Evolutionary conservation across 306 rosid species (phyloP).

Genomic region (Cucurbita ficifolia): DNA sequence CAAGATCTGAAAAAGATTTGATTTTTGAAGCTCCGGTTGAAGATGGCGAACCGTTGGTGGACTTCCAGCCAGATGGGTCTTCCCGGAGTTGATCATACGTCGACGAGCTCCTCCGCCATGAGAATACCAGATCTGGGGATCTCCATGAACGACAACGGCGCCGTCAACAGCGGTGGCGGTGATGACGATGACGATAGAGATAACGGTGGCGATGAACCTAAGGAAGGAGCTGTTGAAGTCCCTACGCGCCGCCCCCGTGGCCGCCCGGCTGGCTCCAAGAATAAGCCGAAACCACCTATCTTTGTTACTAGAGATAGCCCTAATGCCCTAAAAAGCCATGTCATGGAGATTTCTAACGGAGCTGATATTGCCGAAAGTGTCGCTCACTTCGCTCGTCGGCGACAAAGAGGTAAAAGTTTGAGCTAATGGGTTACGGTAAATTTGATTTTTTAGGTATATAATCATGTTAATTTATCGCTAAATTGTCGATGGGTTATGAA

Average conservation of each 20-base stretch:
- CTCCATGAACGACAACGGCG: constrained; percentile 31
- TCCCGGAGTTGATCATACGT: constrained; percentile 24
- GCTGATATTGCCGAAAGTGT: constrained; percentile 48
- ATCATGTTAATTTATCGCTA: background rate
- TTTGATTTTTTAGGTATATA: background rate
- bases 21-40: background rate
- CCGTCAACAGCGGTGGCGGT: background rate
- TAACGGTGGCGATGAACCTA: constrained; percentile 49
- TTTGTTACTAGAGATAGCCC: constrained; percentile 80
- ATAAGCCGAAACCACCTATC: constrained; percentile 67
- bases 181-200: constrained; percentile 44
- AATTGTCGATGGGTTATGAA: background rate
- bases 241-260: constrained; percentile 48
- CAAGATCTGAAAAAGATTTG: background rate
- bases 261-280: constrained; percentile 61
- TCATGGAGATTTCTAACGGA: constrained; percentile 70
- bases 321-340: constrained; percentile 69
- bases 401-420: constrained; percentile 39
- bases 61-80: constrained; percentile 37
- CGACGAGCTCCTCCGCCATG: constrained; percentile 20
- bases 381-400: constrained; percentile 49
- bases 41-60: constrained; percentile 90
- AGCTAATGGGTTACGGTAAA: background rate
- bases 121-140: constrained; percentile 66
- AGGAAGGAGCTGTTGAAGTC: constrained; percentile 47